phyloP scores from a whole-genome alignment of 805 yeast species.

The Schizosaccharomyces japonicus region DNA sequence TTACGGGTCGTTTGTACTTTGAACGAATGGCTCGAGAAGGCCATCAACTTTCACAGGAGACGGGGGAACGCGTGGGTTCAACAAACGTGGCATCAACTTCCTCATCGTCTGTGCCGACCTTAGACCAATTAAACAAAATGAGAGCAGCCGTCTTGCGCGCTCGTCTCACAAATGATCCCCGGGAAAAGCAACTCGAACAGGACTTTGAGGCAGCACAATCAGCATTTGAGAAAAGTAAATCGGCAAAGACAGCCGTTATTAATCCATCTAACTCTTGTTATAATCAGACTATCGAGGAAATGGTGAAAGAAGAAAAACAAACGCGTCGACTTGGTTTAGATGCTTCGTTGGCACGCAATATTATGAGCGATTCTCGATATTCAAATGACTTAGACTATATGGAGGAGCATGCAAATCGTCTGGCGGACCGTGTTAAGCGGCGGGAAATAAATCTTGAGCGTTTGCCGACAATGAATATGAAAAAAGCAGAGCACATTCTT shows the following conservation, averaged over 20 bases:
- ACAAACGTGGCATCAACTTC: neutral
- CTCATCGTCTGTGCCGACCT: neutral
- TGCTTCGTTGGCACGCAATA: constrained; percentile 16
- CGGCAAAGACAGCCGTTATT: neutral
- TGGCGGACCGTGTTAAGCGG: constrained; percentile 16
- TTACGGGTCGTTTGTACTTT: constrained; percentile 8
- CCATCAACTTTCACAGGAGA: too few relatives aligned
- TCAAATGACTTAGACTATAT: constrained; percentile 22
- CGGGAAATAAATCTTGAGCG: constrained; percentile 15
- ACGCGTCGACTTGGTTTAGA: constrained; percentile 10
- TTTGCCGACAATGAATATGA: constrained; percentile 9
- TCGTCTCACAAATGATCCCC: constrained; percentile 13
- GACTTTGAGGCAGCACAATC: constrained; percentile 8
- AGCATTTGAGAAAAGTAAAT: neutral
- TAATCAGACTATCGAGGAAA: constrained; percentile 15
- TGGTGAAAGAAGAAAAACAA: constrained; percentile 17
- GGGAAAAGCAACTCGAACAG: constrained; percentile 12
- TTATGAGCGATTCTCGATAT: constrained; percentile 19
- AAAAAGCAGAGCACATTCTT: constrained; percentile 15
- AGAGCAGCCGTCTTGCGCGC: constrained; percentile 17
- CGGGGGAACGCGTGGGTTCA: too few relatives aligned
- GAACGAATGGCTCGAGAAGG: constrained; percentile 4
- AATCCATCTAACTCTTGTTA: too few relatives aligned
- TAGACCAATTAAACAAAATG: constrained; percentile 14
- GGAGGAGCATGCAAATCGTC: constrained; percentile 20